These are phyloP conservation scores for Dioszegia hungarica DNA, from an alignment of 768 basidiomycete genomes.

Conservation along the genomic window DNA sequence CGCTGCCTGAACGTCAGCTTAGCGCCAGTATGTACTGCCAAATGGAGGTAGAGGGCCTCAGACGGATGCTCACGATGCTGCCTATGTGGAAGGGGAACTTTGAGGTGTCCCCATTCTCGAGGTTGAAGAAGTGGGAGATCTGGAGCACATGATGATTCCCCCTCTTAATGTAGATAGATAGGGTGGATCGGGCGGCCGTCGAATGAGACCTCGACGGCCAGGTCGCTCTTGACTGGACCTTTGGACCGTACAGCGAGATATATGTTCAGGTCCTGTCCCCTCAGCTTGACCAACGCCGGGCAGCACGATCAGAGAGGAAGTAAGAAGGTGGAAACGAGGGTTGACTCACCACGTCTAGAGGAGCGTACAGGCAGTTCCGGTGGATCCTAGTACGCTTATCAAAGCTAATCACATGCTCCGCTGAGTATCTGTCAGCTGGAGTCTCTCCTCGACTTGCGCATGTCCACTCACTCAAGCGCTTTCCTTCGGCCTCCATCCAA, in stretches of 20 bases:
- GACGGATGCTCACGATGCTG: background rate
- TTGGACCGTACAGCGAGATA: background rate
- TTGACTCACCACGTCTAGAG: background rate
- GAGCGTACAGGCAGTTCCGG: background rate
- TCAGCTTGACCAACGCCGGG: too few relatives aligned
- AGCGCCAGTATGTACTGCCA: too few relatives aligned
- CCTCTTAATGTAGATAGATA: background rate
- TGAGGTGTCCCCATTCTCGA: background rate
- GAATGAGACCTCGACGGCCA: background rate
- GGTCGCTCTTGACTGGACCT: background rate
- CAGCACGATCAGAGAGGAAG: too few relatives aligned
- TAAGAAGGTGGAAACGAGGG: too few relatives aligned
- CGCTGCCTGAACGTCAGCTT: background rate
- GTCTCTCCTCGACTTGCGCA: background rate
- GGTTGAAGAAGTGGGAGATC: background rate
- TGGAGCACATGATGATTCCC: background rate
- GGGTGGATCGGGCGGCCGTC: background rate
- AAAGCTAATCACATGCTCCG: background rate
- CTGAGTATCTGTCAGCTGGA: background rate
- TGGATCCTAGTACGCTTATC: background rate
- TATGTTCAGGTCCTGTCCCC: background rate
- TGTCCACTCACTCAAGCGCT: background rate
- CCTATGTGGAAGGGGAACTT: background rate
- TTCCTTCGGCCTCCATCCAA: background rate
- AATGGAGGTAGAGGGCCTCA: background rate